phyloP scores from a whole-genome alignment of 257 asterid genomes.

The Osmanthus fragrans region DNA sequence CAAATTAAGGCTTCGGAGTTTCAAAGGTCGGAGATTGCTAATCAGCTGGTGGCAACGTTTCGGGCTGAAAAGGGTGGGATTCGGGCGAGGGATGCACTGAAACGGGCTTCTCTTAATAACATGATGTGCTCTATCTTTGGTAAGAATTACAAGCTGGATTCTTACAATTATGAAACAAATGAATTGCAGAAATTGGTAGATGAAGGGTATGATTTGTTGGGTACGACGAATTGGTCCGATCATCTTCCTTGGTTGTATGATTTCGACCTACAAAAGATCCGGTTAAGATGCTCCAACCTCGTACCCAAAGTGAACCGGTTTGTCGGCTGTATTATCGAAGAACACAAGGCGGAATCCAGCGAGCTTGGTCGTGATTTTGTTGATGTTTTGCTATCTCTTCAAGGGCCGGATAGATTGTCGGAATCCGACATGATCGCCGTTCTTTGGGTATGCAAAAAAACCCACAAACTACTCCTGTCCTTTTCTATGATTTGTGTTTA shows the following conservation, averaged over 20 bases:
- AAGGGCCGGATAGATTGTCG: neutral
- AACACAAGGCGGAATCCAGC: conserved; percentile 30
- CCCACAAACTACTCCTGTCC: neutral
- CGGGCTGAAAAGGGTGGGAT: conserved; percentile 3
- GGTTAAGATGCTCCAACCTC: conserved; percentile 57
- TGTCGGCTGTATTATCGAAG: conserved; percentile 50
- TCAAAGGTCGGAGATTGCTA: conserved; percentile 49
- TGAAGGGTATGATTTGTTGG: conserved; percentile 66
- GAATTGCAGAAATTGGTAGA: conserved; percentile 60
- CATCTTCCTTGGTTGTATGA: conserved; percentile 65
- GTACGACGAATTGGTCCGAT: conserved; percentile 69
- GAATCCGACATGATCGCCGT: conserved; percentile 30
- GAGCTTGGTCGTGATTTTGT: conserved; percentile 22
- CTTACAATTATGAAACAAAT: conserved; percentile 28
- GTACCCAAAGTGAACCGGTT: conserved; percentile 69
- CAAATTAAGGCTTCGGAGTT: conserved; percentile 51
- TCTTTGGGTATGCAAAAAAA: conserved; percentile 30
- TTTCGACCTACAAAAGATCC: conserved; percentile 61
- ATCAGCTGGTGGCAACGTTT: conserved; percentile 32
- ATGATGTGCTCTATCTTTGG: conserved; percentile 87
- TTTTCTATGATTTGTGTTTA: neutral
- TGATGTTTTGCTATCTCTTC: conserved; percentile 29
- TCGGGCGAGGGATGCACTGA: conserved; percentile 56
- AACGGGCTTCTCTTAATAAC: conserved; percentile 64
- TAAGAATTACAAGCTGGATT: conserved; percentile 34